Evolutionary conservation across 148 eudicot species (phyloP).

Genomic region (Vaccinium myrtillus): DNA sequence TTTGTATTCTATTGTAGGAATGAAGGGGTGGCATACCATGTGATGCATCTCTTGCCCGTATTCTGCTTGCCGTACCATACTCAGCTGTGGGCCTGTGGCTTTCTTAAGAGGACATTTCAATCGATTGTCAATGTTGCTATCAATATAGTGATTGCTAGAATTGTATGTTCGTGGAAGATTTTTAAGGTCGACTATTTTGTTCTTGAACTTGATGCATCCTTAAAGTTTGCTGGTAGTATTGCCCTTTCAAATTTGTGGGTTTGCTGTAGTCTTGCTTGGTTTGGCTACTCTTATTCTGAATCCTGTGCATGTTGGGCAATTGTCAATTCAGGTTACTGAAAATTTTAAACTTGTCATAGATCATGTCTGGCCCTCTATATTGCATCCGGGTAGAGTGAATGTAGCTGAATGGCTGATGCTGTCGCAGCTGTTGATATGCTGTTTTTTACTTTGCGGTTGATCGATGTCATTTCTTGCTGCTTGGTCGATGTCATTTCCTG

Average conservation of each 20-base stretch:
- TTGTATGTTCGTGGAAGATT: conserved; percentile 3
- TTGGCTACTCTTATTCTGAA: conserved; percentile 4
- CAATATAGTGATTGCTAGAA: conserved; percentile 20
- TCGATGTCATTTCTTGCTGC: conserved; percentile 33
- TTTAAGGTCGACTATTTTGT: conserved; percentile 27
- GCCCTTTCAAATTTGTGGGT: conserved; percentile 13
- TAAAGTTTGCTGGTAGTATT: conserved; percentile 14
- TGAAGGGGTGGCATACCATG: conserved; percentile 14
- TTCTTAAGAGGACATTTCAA: conserved; percentile 11
- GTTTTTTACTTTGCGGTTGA: conserved; percentile 34
- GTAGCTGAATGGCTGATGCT: conserved; percentile 32
- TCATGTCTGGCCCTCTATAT: conserved; percentile 33
- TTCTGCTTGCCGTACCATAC: background rate
- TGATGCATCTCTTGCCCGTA: conserved; percentile 16
- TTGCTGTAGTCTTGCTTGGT: background rate
- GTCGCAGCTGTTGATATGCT: conserved; percentile 43
- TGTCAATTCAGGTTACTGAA: conserved; percentile 4
- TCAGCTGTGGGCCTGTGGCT: conserved; percentile 13
- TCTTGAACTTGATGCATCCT: conserved; percentile 18
- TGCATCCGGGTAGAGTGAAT: conserved; percentile 21
- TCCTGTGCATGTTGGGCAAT: conserved; percentile 2
- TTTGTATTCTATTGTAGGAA: conserved; percentile 34
- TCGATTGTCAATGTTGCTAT: conserved; percentile 18
- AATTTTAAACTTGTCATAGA: conserved; percentile 29
- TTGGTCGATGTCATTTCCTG: conserved; percentile 14